phyloP scores from a whole-genome alignment of 495 filamentous ascomycete species.

The Cercophora sp. region DNA sequence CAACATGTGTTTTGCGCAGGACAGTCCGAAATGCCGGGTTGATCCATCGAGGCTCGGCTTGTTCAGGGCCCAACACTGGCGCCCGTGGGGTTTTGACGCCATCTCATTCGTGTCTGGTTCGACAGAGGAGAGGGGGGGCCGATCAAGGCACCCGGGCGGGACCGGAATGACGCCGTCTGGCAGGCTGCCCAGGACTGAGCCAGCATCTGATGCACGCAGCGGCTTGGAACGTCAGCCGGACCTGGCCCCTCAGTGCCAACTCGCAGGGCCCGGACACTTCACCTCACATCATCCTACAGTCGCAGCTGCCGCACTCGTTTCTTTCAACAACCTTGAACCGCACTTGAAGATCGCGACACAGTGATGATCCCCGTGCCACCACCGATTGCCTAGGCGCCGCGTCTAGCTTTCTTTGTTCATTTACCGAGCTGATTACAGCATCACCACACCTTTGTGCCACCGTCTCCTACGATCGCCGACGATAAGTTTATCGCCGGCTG shows the following conservation, averaged over 20 bases:
- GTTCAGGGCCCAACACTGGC: slow-evolving; percentile 15
- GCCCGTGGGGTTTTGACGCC: slow-evolving; percentile 38
- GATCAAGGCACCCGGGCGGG: slow-evolving; percentile 7
- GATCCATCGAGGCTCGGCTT: slow-evolving; percentile 4
- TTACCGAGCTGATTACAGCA: too few relatives aligned
- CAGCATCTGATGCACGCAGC: not conserved
- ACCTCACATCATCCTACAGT: slow-evolving; percentile 1
- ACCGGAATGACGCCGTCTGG: slow-evolving; percentile 2
- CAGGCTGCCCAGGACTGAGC: slow-evolving; percentile 1
- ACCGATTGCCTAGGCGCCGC: too few relatives aligned
- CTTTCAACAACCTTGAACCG: slow-evolving; percentile 2
- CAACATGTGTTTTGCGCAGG: not conserved
- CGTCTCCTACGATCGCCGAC: too few relatives aligned
- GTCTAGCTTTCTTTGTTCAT: too few relatives aligned
- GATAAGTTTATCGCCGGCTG: too few relatives aligned
- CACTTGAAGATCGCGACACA: too few relatives aligned
- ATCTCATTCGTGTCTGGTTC: slow-evolving; percentile 39
- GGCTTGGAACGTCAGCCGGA: slow-evolving; percentile 7
- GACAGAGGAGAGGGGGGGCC: slow-evolving; percentile 9
- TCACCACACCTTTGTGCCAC: too few relatives aligned
- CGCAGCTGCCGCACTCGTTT: slow-evolving; percentile 3
- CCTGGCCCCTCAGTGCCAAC: not conserved
- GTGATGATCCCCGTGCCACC: not conserved
- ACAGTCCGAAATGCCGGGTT: not conserved
- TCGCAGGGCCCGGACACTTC: too few relatives aligned